phyloP scores from a whole-genome alignment of 2,329 filamentous ascomycete genomes.

The Colletotrichum theobromicola region DNA sequence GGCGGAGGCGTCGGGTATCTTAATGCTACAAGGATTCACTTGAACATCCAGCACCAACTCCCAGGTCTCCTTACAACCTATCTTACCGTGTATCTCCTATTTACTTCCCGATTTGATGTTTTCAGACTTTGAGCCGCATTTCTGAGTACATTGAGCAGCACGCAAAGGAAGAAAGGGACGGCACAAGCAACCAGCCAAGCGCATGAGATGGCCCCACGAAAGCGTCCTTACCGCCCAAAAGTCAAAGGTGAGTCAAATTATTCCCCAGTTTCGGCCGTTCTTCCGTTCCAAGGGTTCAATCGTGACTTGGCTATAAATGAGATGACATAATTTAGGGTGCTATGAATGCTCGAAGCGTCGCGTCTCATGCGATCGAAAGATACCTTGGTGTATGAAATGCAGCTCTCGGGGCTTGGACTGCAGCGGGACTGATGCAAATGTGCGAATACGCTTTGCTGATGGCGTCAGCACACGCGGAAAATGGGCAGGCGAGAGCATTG shows the following conservation, averaged over 20 bases:
- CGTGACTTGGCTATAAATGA: neutral
- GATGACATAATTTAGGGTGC: neutral
- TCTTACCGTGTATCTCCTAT: neutral
- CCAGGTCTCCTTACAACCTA: neutral
- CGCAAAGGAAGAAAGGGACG: neutral
- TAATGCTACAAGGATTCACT: neutral
- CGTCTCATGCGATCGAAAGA: neutral
- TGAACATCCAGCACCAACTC: neutral
- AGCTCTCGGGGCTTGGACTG: neutral
- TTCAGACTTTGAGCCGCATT: neutral
- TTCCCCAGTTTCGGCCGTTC: fast-evolving
- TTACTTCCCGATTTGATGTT: neutral
- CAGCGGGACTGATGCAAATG: neutral
- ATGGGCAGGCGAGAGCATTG: neutral
- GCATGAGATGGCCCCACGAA: neutral
- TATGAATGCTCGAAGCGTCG: neutral
- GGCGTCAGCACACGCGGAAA: neutral
- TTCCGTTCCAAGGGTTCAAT: neutral
- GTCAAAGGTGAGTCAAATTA: neutral
- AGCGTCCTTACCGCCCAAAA: neutral
- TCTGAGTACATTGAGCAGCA: neutral
- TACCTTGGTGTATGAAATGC: neutral
- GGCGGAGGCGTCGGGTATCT: neutral
- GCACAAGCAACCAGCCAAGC: neutral
- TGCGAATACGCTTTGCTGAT: neutral